A percentile compares a stretch with the other conserved stretches of the same genome.
These are phyloP conservation scores for Fomitiporia mediterranea DNA, from an alignment of 1,284 basidiomycete species.

Conservation along the genomic window DNA sequence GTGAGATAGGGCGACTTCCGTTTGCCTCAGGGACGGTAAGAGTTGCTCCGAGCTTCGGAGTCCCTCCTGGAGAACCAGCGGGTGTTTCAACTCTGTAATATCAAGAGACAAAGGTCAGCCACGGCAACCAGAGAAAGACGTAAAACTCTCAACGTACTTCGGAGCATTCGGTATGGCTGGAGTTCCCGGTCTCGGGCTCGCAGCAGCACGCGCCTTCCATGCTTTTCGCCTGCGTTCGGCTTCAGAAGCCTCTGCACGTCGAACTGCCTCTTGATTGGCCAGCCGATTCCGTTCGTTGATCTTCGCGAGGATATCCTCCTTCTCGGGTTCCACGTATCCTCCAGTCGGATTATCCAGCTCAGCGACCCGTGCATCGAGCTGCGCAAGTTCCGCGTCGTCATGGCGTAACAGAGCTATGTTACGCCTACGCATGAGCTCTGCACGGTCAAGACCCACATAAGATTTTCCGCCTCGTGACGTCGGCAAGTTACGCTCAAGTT, in stretches of 20 bases:
- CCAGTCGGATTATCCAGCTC: slow-evolving; percentile 38
- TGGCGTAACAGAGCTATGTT: slow-evolving; percentile 68
- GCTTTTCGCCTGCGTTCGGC: slow-evolving; percentile 63
- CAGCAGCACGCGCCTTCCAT: slow-evolving; percentile 39
- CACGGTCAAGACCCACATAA: slow-evolving; percentile 51
- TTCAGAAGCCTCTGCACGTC: slow-evolving; percentile 69
- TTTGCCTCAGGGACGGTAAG: slow-evolving; percentile 27
- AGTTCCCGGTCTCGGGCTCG: slow-evolving; percentile 43
- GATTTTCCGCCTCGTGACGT: slow-evolving; percentile 37
- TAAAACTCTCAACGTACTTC: slow-evolving; percentile 38
- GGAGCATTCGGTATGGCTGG: slow-evolving; percentile 58
- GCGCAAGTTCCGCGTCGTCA: slow-evolving; percentile 55
- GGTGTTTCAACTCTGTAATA: slow-evolving; percentile 1
- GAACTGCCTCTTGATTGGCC: slow-evolving; percentile 73
- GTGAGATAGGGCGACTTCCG: slow-evolving; percentile 36
- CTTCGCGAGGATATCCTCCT: slow-evolving; percentile 58
- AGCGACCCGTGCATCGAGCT: slow-evolving; percentile 60
- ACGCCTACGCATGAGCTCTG: slow-evolving; percentile 59
- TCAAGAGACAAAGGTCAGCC: slow-evolving; percentile 20
- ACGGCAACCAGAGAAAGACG: slow-evolving; percentile 26
- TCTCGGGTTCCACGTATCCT: slow-evolving; percentile 34
- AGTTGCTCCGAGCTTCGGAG: slow-evolving; percentile 22
- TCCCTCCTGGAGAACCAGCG: slow-evolving; percentile 24
- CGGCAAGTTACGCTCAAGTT: slow-evolving; percentile 37
- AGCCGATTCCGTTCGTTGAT: slow-evolving; percentile 88